Evolutionary conservation across 768 basidiomycete species (phyloP), one percentile per base, ranked within the genome.

Genomic region (Leccinum obscurum): DNA sequence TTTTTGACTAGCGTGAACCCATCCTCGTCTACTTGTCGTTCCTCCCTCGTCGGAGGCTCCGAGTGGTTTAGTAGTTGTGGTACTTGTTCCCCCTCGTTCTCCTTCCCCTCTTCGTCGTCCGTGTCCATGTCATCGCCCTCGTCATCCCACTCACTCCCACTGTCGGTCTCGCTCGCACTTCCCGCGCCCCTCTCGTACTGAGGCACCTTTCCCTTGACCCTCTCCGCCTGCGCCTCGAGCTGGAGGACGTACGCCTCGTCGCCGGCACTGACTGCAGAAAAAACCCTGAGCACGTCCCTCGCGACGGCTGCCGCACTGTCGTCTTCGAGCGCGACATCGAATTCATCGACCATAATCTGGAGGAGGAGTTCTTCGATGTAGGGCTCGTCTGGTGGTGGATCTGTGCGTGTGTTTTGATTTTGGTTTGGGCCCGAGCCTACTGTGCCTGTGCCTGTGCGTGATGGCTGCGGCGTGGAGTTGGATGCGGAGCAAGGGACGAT

Each of bases 331-430:
- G 81, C 76, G 14, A 85, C 83, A 22, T 94, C 93, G 67, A 93
- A 98, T 69, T 97, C 95, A 66, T 97, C 93, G 8, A 80, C 78
- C 81, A 97, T 86, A 52, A 92, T 83, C 68, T 96, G 93, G 13
- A 90, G 78, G 14, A 98, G 78, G 63, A 89, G 78, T 55, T 92
- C 86, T 67, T 92, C 93, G 62, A 98, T 77, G 66, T 95, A 93
- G 66, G 85, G 79, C 26, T 82, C 83, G 66, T 95, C 93, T 0
- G 84, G 81, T 8, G 65, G 39, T 17, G 39, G 39, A 7, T 39
- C 39, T 39, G 8, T 39, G 15, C 37, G 37, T 39, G 17, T 39
- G 17, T 39, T 39, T 57, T 6, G 48, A 39, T 5, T 17, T 10
- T n/a, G 4, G 41, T 8, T 44, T 37, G 35, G 35, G 6, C 37